Percentiles rank a stretch among this genome's conserved stretches.
Evolutionary conservation across 805 yeast species (phyloP).

Genomic region (Brettanomyces anomalus): DNA sequence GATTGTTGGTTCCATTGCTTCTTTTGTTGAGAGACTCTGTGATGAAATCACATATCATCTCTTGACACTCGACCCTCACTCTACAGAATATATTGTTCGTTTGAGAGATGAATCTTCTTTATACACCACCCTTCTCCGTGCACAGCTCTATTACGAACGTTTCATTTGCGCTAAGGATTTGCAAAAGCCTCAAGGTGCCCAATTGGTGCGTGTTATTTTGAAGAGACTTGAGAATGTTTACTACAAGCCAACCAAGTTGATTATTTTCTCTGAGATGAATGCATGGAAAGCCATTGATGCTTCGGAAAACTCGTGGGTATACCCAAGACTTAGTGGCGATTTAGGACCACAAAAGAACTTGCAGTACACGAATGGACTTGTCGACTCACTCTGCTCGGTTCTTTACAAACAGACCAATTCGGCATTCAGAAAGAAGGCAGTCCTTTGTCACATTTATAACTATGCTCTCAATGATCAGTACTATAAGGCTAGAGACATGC

Average conservation of each 20-base stretch:
- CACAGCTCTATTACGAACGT: slow-evolving; percentile 77
- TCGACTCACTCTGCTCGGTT: slow-evolving; percentile 56
- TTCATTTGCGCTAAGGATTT: slow-evolving; percentile 37
- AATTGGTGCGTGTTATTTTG: slow-evolving; percentile 63
- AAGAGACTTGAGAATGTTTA: slow-evolving; percentile 89
- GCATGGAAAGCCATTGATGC: slow-evolving; percentile 59
- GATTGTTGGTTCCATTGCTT: slow-evolving; percentile 75
- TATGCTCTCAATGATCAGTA: slow-evolving; percentile 84
- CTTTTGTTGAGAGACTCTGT: slow-evolving; percentile 86
- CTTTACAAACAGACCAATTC: slow-evolving; percentile 61
- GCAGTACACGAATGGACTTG: slow-evolving; percentile 41
- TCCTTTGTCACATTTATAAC: slow-evolving; percentile 79
- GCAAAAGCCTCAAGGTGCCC: slow-evolving; percentile 40
- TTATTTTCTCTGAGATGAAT: slow-evolving; percentile 53
- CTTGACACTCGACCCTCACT: slow-evolving; percentile 87
- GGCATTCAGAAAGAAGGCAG: slow-evolving; percentile 71
- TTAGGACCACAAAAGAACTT: slow-evolving; percentile 18
- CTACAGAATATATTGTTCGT: slow-evolving; percentile 86
- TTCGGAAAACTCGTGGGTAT: slow-evolving; percentile 25
- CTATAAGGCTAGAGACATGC: slow-evolving; percentile 78
- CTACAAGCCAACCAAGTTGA: slow-evolving; percentile 78
- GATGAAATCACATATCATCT: slow-evolving; percentile 88
- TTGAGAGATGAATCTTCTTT: slow-evolving; percentile 77
- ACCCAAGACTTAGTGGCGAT: slow-evolving; percentile 22
- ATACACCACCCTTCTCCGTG: slow-evolving; percentile 69